Evolutionary conservation across 495 filamentous ascomycete species (phyloP), one percentile per base, ranked within the genome.

Genomic region (Hypoxylon fuscum): DNA sequence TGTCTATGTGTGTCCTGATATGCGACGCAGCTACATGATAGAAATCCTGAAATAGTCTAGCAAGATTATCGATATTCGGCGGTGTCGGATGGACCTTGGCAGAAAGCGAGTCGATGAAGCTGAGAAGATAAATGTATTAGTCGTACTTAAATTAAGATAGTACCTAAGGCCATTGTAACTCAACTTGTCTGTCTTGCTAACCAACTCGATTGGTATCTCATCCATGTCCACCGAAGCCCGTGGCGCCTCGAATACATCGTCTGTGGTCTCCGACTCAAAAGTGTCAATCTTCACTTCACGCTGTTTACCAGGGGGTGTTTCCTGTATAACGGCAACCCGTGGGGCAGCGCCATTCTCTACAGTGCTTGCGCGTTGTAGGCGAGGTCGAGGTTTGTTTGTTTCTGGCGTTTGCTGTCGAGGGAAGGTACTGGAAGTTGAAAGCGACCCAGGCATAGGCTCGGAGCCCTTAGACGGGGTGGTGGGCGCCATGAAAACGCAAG

Each of bases 41-140:
- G 69, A 98, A 99, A 31, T 96, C 91, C 75, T 99, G 96, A 72
- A 97, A 98, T 17, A 96, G 77, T n/a, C 79, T 80, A 4, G 93
- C 89, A 18, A 98, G 86, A 62, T 85, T 90, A 17, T 96, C 90
- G 64, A 94, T 89, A 37, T 88, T 88, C 1, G 93, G 87, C 8
- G 96, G 95, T 10, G 86, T 87, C 12, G 90, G 85, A 74, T 96
- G 90, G 20, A 96, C 87, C 78, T 90, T 96, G 55, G 91, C 93
- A 47, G 86, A 89, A 22, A 99, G 76, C 5, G 92, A 96, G 59
- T 96, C 91, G 68, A 97, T 88, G 74, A 99, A 99, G 53, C 92
- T 95, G 64, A 51, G 31, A 15, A 9, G 20, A 20, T 8, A 42
- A 11, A 59, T 35, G 29, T 47, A 37, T 68, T 58, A 69, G 52